Percentiles rank a stretch among this genome's conserved stretches.
Evolutionary conservation across 1,284 basidiomycete species (phyloP).

Genomic region (Rhodotorula sp.): DNA sequence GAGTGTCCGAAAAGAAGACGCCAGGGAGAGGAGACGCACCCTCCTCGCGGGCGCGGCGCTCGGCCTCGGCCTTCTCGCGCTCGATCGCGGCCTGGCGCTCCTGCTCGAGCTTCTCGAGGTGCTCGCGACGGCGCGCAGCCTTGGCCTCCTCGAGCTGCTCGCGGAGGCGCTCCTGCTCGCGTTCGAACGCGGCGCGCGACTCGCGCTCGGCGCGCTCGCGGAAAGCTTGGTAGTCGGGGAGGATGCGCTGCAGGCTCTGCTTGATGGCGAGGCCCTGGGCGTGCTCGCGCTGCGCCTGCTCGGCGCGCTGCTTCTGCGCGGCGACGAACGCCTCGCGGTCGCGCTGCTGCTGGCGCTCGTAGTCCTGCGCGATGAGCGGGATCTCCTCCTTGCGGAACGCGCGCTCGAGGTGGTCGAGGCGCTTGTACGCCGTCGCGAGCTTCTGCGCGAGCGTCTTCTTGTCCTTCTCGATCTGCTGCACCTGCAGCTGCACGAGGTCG

Average conservation of each 20-base stretch:
- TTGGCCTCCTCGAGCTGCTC: constrained; percentile 44
- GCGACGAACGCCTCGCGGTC: constrained; percentile 72
- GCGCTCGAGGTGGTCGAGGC: constrained; percentile 93
- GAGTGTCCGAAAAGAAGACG: too few relatives aligned
- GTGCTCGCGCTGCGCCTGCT: constrained; percentile 66
- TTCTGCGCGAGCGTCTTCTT: constrained; percentile 85
- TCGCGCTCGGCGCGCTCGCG: constrained; percentile 78
- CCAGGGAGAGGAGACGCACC: constrained; percentile 18
- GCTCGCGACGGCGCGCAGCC: constrained; percentile 29
- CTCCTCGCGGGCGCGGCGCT: constrained; percentile 26
- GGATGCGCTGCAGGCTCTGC: constrained; percentile 71
- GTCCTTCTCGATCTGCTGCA: constrained; percentile 94
- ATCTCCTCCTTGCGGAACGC: constrained; percentile 93
- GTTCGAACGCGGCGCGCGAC: constrained; percentile 70
- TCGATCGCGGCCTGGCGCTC: constrained; percentile 23
- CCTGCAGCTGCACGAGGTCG: constrained; percentile 85
- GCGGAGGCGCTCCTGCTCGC: constrained; percentile 43
- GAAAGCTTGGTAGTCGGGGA: constrained; percentile 70
- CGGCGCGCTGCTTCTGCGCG: constrained; percentile 64
- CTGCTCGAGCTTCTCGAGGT: constrained; percentile 54
- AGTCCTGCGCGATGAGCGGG: constrained; percentile 82
- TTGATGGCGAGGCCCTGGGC: constrained; percentile 75
- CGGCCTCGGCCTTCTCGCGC: constrained; percentile 28
- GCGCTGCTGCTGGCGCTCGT: constrained; percentile 77
- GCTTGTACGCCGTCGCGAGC: constrained; percentile 81